Evolutionary conservation across 2,329 filamentous ascomycete species (phyloP), one percentile per base, ranked within the genome.

Genomic region (Helotiales sp.): DNA sequence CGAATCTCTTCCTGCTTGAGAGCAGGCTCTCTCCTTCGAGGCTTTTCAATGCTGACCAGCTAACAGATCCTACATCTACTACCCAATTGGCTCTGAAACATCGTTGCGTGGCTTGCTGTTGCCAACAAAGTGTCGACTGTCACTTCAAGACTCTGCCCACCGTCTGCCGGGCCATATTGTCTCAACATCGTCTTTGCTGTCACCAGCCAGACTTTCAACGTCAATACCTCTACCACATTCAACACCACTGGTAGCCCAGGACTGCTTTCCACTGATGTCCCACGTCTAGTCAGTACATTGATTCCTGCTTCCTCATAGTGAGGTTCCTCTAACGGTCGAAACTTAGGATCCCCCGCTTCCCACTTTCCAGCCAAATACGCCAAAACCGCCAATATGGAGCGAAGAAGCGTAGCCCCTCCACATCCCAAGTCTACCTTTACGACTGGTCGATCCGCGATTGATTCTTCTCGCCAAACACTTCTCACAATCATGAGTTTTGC

Each of bases 401-500:
- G 49, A 30, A 15, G 37, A 26, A 60, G 57, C 13, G 37, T 60
- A 47, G 37, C 59, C 10, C 54, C 28, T 17, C n/a, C 20, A 17
- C 20, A 15, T 40, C 11, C 54, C 10, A 57, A 34, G 54, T 57
- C 54, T 37, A 24, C 30, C 11, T 57, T 37, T 13, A 26, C 54
- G 34, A 57, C 54, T 40, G 40, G 20, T 32, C 37, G 26, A 24
- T 67, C 26, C n/a, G 26, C 61, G 22, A 22, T 28, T 8, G 22
- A 49, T 15, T 47, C 49, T 8, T 26, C 55, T 8, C 45, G 45
- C 11, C 2, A 28, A 15, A 32, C 22, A 5, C 8, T 37, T 10
- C n/a, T 61, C 2, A 37, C 59, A 26, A 37, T 37, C 28, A 15
- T 58, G 43, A 54, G 34, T 15, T 70, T 74, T 66, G 67, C 66